These are phyloP conservation scores for Dendrocalamus sinicus DNA, from an alignment of 176 grass and related monocot genomes.

Conservation along the genomic window DNA sequence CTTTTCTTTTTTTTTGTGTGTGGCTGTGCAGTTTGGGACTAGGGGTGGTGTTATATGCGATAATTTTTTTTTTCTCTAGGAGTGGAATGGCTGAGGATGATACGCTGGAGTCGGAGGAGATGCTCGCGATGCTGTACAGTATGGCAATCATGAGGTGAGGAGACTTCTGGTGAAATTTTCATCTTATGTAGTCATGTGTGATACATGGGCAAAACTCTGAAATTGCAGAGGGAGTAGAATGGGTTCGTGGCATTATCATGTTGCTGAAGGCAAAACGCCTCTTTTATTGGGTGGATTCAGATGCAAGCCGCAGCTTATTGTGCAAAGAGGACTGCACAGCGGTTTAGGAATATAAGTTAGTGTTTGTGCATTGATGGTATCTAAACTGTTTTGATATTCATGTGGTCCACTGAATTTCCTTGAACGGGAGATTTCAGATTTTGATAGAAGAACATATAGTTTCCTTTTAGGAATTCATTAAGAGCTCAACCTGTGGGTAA, in stretches of 20 bases:
- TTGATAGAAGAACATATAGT: neutral
- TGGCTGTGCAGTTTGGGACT: neutral
- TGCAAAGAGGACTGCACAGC: neutral
- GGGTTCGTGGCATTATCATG: neutral
- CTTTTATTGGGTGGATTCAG: neutral
- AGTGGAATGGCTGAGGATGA: conserved; percentile 42
- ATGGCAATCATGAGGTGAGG: conserved; percentile 82
- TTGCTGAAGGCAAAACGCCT: neutral
- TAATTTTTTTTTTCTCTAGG: conserved; percentile 48
- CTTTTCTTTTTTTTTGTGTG: neutral
- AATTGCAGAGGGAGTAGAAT: neutral
- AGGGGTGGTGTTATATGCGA: conserved; percentile 15
- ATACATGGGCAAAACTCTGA: neutral
- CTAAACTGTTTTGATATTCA: conserved; percentile 17
- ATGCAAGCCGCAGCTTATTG: neutral
- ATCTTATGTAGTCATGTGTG: neutral
- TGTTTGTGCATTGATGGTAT: neutral
- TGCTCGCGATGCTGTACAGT: conserved; percentile 86
- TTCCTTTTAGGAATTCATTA: neutral
- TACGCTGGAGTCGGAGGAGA: conserved; percentile 66
- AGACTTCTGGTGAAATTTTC: neutral
- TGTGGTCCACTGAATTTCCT: neutral
- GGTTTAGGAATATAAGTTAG: neutral
- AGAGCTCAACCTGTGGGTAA: neutral
- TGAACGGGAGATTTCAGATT: conserved; percentile 8